phyloP scores from a whole-genome alignment of 306 rosid species.

The Argentina anserina region DNA sequence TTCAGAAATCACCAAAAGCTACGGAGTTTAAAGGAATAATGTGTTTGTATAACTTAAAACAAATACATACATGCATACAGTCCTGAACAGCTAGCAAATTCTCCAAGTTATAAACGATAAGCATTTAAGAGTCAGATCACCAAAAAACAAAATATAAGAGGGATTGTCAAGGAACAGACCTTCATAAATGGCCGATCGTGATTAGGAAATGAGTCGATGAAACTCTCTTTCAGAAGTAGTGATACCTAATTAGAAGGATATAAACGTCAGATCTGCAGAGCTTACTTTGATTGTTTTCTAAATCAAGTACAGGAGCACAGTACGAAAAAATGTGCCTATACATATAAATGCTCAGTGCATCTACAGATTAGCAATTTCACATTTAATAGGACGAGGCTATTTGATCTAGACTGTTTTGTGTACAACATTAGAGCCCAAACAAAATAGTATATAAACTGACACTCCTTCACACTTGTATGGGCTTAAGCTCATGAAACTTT shows the following conservation, averaged over 20 bases:
- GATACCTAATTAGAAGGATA: conserved; percentile 59
- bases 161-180: conserved; percentile 42
- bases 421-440: not conserved
- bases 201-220: conserved; percentile 79
- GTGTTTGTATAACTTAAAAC: not conserved
- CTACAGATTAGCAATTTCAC: not conserved
- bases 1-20: not conserved
- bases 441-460: not conserved
- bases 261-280: conserved; percentile 28
- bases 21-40: no score
- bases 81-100: not conserved
- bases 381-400: not conserved
- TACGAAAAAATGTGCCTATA: conserved; percentile 8
- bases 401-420: not conserved
- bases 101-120: not conserved
- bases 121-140: not conserved
- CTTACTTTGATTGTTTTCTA: not conserved
- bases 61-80: not conserved
- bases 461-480: not conserved
- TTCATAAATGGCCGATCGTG: conserved; percentile 95
- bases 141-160: conserved; percentile 20
- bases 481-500: not conserved
- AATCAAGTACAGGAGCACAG: conserved; percentile 12
- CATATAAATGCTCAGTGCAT: not conserved
- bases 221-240: conserved; percentile 96